A percentile compares a stretch with the other conserved stretches of the same genome.
phyloP scores from a whole-genome alignment of 2,329 filamentous ascomycete genomes.

The Aspergillus sp. region DNA sequence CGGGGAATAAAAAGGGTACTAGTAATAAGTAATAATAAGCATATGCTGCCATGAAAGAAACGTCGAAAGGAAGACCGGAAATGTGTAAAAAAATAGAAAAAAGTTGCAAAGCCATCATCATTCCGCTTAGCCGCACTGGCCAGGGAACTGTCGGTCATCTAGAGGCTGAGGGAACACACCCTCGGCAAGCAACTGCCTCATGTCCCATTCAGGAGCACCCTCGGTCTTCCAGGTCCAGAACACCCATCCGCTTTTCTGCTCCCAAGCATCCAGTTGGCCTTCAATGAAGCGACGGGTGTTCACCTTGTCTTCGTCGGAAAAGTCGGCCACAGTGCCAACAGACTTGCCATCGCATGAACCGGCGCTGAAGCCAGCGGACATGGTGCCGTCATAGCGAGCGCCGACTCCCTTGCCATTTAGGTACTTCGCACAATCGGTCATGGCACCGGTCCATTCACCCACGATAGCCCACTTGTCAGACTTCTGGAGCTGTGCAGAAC shows the following conservation, averaged over 20 bases:
- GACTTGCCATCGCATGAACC: constrained; percentile 51
- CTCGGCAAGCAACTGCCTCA: constrained; percentile 36
- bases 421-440: constrained; percentile 54
- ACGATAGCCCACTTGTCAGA: constrained; percentile 61
- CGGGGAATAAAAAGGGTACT: not conserved
- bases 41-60: not conserved
- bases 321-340: constrained; percentile 41
- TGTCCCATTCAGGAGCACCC: constrained; percentile 43
- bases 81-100: not conserved
- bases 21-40: not conserved
- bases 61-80: not conserved
- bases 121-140: constrained; percentile 20
- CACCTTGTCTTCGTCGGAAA: constrained; percentile 30
- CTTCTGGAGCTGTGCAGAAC: constrained; percentile 40
- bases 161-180: constrained; percentile 45
- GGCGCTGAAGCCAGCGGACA: constrained; percentile 40
- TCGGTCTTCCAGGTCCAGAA: constrained; percentile 49
- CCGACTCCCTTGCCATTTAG: constrained; percentile 53
- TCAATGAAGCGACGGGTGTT: constrained; percentile 40
- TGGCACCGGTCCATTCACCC: constrained; percentile 62
- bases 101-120: not conserved
- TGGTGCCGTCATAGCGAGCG: constrained; percentile 53
- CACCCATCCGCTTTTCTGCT: constrained; percentile 39
- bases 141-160: constrained; percentile 25
- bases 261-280: constrained; percentile 41